Conservation (phyloP, 140 eudicot species). For the Senecio squalidus region DNA sequence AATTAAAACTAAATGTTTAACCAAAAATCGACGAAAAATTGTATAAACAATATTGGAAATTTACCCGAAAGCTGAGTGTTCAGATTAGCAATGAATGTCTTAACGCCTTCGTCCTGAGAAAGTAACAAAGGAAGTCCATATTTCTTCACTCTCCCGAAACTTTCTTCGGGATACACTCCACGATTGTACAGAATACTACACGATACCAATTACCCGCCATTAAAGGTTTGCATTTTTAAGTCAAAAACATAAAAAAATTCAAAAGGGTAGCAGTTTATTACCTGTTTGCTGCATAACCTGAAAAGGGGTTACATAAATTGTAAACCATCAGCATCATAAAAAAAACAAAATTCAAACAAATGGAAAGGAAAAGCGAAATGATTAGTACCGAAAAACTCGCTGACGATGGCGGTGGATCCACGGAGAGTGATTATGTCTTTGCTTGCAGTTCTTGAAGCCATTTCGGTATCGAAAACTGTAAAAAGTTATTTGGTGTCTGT, state of each 20-base stretch:
- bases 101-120: conserved; percentile 89
- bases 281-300: conserved; percentile 99
- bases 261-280: no score
- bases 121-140: conserved; percentile 94
- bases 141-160: conserved; percentile 83
- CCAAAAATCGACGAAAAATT: neutral
- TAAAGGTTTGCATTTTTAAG: neutral
- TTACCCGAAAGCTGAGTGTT: conserved; percentile 86
- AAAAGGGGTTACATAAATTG: conserved; percentile 18
- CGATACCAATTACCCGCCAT: neutral
- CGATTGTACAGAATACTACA: conserved; percentile 87
- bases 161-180: conserved; percentile 86
- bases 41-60: neutral
- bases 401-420: conserved; percentile 89
- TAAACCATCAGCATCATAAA: neutral
- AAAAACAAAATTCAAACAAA: neutral
- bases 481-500: neutral
- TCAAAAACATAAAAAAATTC: no score
- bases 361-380: neutral
- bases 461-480: neutral
- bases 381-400: conserved; percentile 76
- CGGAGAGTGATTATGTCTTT: conserved; percentile 92
- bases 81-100: conserved; percentile 69
- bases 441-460: conserved; percentile 76
- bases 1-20: neutral